Conservation (phyloP, 2,329 filamentous ascomycete genomes). For the Colletotrichum sp. region DNA sequence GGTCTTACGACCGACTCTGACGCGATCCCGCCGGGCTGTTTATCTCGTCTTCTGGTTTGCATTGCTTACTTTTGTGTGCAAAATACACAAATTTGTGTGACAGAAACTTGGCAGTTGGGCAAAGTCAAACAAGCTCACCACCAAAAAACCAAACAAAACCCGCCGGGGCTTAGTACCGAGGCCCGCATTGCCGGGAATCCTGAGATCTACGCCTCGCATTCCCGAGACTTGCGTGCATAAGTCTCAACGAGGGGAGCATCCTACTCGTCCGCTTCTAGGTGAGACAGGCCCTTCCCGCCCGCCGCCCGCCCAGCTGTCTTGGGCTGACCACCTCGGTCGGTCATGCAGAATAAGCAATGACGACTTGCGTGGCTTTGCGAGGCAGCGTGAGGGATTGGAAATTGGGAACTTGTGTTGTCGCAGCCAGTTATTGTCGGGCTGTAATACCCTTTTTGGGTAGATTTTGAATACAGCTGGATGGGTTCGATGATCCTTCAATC, state of each 20-base stretch:
- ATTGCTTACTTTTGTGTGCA: neutral
- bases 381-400: neutral
- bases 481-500: neutral
- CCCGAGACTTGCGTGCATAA: conserved; percentile 15
- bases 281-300: neutral
- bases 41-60: neutral
- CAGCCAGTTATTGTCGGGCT: neutral
- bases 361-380: neutral
- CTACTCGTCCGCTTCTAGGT: conserved; percentile 7
- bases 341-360: conserved; percentile 15
- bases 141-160: neutral
- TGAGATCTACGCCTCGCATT: conserved; percentile 13
- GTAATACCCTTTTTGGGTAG: neutral
- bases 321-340: conserved; percentile 1
- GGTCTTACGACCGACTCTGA: neutral
- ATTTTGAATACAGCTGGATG: neutral
- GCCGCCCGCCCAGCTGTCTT: neutral
- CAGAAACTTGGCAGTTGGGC: neutral
- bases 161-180: conserved; percentile 10
- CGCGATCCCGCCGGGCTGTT: neutral
- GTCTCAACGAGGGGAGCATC: neutral
- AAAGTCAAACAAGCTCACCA: neutral
- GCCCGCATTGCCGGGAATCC: conserved; percentile 12
- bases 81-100: neutral
- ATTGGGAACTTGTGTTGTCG: neutral